Conservation (phyloP, 2,329 filamentous ascomycete genomes). For the Cladorrhinum sp. region DNA sequence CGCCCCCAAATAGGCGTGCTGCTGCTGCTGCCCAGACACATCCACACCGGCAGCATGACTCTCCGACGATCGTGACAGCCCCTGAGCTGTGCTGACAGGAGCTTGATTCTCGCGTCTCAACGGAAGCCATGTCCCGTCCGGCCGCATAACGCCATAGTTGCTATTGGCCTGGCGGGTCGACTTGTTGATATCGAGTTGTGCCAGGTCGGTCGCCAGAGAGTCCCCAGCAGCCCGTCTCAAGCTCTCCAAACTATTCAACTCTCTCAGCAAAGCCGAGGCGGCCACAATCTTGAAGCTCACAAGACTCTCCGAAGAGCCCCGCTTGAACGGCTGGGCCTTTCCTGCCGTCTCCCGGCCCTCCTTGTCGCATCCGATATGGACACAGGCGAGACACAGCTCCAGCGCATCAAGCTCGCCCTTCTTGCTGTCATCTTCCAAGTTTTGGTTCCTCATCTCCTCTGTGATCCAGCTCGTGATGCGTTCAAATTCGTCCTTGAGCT, state of each 20-base stretch:
- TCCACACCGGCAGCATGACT: background rate
- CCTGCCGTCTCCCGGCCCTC: background rate
- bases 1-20: background rate
- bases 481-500: conserved; percentile 51
- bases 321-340: background rate
- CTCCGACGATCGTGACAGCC: background rate
- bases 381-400: conserved; percentile 33
- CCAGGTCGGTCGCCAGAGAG: background rate
- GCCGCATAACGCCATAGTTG: background rate
- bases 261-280: conserved; percentile 30
- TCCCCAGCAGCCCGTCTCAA: background rate
- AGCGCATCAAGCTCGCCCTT: conserved; percentile 21
- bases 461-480: conserved; percentile 40
- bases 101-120: background rate
- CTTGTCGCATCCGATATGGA: conserved; percentile 20
- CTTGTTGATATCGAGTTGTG: background rate
- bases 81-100: background rate
- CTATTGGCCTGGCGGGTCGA: background rate
- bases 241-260: conserved; percentile 22
- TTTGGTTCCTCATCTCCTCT: conserved; percentile 24
- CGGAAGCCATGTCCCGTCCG: background rate
- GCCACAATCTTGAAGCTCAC: conserved; percentile 34
- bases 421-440: background rate
- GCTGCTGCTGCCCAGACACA: background rate
- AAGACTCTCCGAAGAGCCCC: conserved; percentile 15